Evolutionary conservation across 148 eudicot species (phyloP).

Genomic region (Diospyros lotus): DNA sequence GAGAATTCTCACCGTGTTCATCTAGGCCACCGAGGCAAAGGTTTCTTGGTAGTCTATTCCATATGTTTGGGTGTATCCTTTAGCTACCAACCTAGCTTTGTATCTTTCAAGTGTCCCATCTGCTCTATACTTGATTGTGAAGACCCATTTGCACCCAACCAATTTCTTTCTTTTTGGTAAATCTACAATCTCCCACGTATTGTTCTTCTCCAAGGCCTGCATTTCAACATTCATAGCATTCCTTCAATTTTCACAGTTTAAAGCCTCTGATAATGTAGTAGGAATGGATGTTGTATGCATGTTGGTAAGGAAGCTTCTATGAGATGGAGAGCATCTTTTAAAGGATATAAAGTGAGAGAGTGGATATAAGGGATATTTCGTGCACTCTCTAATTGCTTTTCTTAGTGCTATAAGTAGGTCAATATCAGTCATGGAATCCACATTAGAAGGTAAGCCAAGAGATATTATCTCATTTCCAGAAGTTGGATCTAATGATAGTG

Average conservation of each 20-base stretch:
- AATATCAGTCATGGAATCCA: neutral
- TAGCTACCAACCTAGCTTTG: neutral
- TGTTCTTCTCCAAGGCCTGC: neutral
- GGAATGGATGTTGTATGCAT: neutral
- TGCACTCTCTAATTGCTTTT: neutral
- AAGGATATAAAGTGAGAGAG: neutral
- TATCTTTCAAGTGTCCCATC: neutral
- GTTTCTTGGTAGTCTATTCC: neutral
- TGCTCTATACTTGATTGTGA: neutral
- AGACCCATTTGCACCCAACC: neutral
- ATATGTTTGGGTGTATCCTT: conserved; percentile 4
- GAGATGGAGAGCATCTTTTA: neutral
- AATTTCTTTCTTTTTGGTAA: neutral
- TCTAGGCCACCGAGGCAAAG: neutral
- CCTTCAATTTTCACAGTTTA: neutral
- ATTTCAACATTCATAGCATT: neutral
- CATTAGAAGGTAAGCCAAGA: neutral
- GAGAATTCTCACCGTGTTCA: too few species aligned
- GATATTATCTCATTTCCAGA: neutral
- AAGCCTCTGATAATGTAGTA: neutral
- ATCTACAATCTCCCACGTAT: neutral
- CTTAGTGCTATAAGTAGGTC: neutral
- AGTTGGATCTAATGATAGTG: too few species aligned
- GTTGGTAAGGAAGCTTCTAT: neutral
- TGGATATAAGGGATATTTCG: neutral